Base-by-base conservation (phyloP, 179 eudicot species). In the Beta lomatogona region DNA sequence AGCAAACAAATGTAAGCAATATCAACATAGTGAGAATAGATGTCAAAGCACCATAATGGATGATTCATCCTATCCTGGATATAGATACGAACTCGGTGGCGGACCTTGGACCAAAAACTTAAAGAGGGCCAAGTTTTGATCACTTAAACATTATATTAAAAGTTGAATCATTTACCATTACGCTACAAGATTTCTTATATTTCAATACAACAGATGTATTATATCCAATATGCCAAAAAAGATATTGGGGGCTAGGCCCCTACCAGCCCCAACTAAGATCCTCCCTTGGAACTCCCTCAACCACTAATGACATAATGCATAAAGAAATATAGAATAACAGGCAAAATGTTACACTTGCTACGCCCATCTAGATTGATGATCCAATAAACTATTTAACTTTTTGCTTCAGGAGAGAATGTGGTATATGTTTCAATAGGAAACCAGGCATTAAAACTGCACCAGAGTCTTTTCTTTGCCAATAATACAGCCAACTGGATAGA, bases 21-120 rank as follows among this genome's bases (percentile, higher is more conserved):
- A 75, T 81, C 77, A 52, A 80, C 28, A 28, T 63, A 63, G 63
- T 31, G 14, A 68, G 54, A 55, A 18, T 45, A 44, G 25, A 69
- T 69, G 11, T 8, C 53, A 72, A 12, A 21, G 55, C 65, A 54
- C n/a, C 8, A 65, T 54, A 75, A 59, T 19, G 18, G 41, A 63
- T 19, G 8, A 73, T 9, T 50, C 46, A 69, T 10, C 44, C 57
- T 74, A 28, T 57, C 28, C 50, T 55, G 25, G 48, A 36, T 5
- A 55, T 57, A 12, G 22, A 5, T 66, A 12, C 9, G 10, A 41
- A 53, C 13, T 73, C 61, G 36, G 45, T 13, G 0, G 12, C 28
- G 13, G 28, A 73, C 28, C 45, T 54, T 36, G 41, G 41, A 36
- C 41, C 41, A 36, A 36, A 36, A 2, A 36, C 41, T 36, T 36